Evolutionary conservation across 139 green algal species (phyloP).

Genomic region (Asterochloris sp.): DNA sequence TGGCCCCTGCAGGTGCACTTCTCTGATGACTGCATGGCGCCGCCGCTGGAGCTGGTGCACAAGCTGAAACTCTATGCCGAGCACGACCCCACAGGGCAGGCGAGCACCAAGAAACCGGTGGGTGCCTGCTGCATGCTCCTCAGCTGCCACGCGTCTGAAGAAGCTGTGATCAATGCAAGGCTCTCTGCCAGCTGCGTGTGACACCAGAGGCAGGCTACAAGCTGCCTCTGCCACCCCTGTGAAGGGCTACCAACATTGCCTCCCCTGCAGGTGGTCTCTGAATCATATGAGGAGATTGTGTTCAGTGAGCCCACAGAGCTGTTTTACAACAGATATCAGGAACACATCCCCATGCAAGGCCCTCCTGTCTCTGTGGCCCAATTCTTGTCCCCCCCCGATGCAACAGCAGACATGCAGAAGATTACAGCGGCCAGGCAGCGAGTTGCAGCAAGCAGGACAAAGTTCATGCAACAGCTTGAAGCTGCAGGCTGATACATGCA

Average conservation of each 20-base stretch:
- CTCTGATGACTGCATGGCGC: conserved; percentile 58
- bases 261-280: conserved; percentile 41
- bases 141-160: neutral
- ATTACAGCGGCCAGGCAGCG: conserved; percentile 32
- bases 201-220: too few relatives aligned
- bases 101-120: conserved; percentile 71
- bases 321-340: conserved; percentile 64
- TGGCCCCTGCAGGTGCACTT: conserved; percentile 61
- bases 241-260: neutral
- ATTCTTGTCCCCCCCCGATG: conserved; percentile 12
- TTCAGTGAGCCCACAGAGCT: conserved; percentile 76
- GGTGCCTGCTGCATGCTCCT: neutral
- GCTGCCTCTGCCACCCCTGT: too few relatives aligned
- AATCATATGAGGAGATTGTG: conserved; percentile 90
- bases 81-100: conserved; percentile 31
- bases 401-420: conserved; percentile 19
- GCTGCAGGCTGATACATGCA: neutral
- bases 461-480: conserved; percentile 38
- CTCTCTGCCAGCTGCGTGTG: too few relatives aligned
- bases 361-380: conserved; percentile 4
- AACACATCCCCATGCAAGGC: conserved; percentile 8
- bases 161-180: too few relatives aligned
- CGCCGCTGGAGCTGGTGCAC: conserved; percentile 72
- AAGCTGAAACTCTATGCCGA: conserved; percentile 81
- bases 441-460: conserved; percentile 43